Evolutionary conservation across 1,284 basidiomycete species (phyloP), one percentile per base, ranked within the genome.

Genomic region (Trichosporon coremiiforme): DNA sequence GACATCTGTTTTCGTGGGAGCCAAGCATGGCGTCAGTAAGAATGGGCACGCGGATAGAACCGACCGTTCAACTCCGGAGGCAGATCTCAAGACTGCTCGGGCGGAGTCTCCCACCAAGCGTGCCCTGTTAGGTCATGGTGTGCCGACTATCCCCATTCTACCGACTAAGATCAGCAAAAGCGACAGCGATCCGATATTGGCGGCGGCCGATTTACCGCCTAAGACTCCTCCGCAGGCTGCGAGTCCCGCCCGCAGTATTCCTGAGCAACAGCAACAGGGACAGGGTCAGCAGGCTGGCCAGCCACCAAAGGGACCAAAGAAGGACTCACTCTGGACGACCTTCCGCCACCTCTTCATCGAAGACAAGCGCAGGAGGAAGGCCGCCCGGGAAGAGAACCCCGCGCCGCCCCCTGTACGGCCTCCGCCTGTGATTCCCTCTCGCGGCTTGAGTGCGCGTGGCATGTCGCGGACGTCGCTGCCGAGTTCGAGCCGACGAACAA

Each of bases 1-100:
- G 0, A 95, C 93, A 0, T 95, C 93, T 0, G 93, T 83, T 0
- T 77, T 94, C 3, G 91, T 92, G 75, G 69, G 70, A 0, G 74
- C 70, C 0, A 74, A 73, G 41, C 73, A 73, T 64, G 66, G 36
- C 2, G 74, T 72, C 2, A 72, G 76, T 31, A 67, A 69, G 47
- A 29, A 66, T 7, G 62, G 65, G 17, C 45, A 38, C 47, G n/a
- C 50, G 47, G 66, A 36, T 62, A 41, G 69, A 73, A 22, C 60
- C n/a, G 66, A 67, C 2, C 55, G 57, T 4, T n/a, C 25, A 0
- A 64, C 65, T 0, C 47, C 68, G 0, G 68, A 70, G 29, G 63
- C 55, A 8, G 41, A 57, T 1, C 1, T 45, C 1, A 69, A 71
- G 25, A 41, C 29, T 4, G 4, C n/a, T 3, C 65, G 70, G 15